Evolutionary conservation across 2,329 filamentous ascomycete genomes (phyloP).

Genomic region (Stagonosporopsis chrysanthemi): DNA sequence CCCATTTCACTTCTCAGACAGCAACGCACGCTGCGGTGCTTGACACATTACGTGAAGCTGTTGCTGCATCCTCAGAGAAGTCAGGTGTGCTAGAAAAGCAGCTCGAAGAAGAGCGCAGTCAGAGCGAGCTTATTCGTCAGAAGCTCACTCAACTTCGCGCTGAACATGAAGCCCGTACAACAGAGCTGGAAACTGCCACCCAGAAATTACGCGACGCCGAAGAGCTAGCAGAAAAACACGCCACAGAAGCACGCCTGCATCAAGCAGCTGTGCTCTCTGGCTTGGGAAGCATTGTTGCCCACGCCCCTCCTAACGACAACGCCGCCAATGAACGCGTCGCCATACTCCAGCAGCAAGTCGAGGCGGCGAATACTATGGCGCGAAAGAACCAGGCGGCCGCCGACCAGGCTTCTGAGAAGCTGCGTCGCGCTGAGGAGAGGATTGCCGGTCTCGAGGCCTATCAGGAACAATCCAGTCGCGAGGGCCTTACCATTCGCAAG

Average conservation of each 20-base stretch:
- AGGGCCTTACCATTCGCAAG: constrained; percentile 86
- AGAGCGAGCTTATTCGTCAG: constrained; percentile 76
- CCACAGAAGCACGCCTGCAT: constrained; percentile 85
- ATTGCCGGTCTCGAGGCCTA: constrained; percentile 97
- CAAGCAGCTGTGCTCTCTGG: constrained; percentile 82
- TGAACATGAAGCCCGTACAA: constrained; percentile 81
- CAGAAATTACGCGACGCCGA: constrained; percentile 84
- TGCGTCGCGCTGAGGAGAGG: constrained; percentile 91
- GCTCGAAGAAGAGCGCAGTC: constrained; percentile 80
- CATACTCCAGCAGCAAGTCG: constrained; percentile 81
- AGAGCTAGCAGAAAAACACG: constrained; percentile 85
- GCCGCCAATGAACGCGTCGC: constrained; percentile 68
- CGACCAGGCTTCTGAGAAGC: constrained; percentile 83
- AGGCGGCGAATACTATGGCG: constrained; percentile 78
- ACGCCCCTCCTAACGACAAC: constrained; percentile 60
- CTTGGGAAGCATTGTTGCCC: constrained; percentile 73
- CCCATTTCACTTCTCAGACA: constrained; percentile 70
- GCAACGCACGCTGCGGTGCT: constrained; percentile 76
- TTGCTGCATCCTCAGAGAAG: constrained; percentile 80
- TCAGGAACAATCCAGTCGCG: constrained; percentile 94
- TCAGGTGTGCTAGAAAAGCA: constrained; percentile 78
- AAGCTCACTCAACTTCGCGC: constrained; percentile 78
- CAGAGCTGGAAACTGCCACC: constrained; percentile 77
- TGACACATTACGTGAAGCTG: constrained; percentile 76
- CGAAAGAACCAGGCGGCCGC: constrained; percentile 90